Evolutionary conservation across 345 rosid species (phyloP).

Genomic region (Erysimum cheiranthoides): DNA sequence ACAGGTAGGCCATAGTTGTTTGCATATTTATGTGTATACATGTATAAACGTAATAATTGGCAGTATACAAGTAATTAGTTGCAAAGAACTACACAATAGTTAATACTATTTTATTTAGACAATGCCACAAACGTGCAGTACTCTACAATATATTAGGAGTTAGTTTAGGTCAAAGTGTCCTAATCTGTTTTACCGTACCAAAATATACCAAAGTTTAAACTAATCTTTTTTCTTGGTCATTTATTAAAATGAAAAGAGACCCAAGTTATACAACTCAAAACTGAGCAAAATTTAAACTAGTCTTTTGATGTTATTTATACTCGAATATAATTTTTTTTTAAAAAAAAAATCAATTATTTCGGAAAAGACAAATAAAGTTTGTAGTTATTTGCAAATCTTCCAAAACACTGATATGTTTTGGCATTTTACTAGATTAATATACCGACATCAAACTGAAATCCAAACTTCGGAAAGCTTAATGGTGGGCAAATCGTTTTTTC

Average conservation of each 20-base stretch:
- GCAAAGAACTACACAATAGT: not conserved
- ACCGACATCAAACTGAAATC: not conserved
- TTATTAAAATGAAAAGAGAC: too few species aligned
- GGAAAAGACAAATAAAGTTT: not conserved
- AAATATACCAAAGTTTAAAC: too few species aligned
- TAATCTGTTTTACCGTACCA: not conserved
- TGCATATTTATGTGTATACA: not conserved
- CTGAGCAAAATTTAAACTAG: too few species aligned
- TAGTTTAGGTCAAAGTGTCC: not conserved
- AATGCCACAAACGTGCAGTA: not conserved
- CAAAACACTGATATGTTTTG: not conserved
- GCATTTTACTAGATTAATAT: not conserved
- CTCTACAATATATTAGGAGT: not conserved
- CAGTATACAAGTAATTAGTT: not conserved
- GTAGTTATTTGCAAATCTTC: not conserved
- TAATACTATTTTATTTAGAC: not conserved
- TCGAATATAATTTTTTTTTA: too few species aligned
- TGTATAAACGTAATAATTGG: not conserved
- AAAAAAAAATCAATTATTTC: not conserved
- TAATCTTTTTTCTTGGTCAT: too few species aligned
- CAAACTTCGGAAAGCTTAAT: not conserved
- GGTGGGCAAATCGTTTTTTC: not conserved
- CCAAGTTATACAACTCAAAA: too few species aligned
- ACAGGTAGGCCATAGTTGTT: conserved; percentile 9
- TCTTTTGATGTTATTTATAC: not conserved